These are phyloP conservation scores for Trifolium subterraneum DNA, from an alignment of 306 rosid genomes.

Conservation along the genomic window DNA sequence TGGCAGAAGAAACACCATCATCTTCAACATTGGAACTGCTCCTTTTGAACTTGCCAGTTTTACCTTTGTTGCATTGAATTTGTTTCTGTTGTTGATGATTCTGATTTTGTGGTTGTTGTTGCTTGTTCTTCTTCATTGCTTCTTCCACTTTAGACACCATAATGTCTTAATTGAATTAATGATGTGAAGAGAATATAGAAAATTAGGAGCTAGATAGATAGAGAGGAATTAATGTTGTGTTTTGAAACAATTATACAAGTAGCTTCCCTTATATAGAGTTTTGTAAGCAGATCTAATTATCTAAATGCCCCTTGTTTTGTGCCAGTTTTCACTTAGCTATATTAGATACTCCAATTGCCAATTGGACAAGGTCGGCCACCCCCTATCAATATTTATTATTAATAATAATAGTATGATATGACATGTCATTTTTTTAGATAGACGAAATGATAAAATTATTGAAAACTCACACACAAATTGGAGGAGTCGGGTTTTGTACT, in stretches of 20 bases:
- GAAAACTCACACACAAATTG: too few species aligned
- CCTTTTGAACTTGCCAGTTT: constrained; percentile 79
- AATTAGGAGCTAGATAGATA: constrained; percentile 1
- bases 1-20: constrained; percentile 89
- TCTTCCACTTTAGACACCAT: constrained; percentile 92
- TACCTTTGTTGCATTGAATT: constrained; percentile 85
- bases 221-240: constrained; percentile 36
- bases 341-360: constrained; percentile 29
- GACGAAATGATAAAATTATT: too few species aligned
- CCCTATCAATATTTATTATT: background rate
- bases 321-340: constrained; percentile 11
- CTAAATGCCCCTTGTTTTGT: background rate
- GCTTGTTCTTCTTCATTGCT: constrained; percentile 62
- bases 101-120: constrained; percentile 43
- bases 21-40: constrained; percentile 80
- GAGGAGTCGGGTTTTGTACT: too few species aligned
- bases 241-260: constrained; percentile 47
- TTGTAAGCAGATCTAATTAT: background rate
- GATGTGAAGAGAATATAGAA: background rate
- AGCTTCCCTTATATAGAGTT: constrained; percentile 60
- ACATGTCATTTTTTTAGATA: too few species aligned
- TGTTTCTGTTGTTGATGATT: constrained; percentile 61
- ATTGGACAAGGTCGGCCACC: constrained; percentile 14
- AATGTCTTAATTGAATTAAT: background rate
- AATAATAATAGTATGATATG: background rate